Evolutionary conservation across 768 basidiomycete species (phyloP), one percentile per base, ranked within the genome.

Genomic region (Auriculariales sp.): DNA sequence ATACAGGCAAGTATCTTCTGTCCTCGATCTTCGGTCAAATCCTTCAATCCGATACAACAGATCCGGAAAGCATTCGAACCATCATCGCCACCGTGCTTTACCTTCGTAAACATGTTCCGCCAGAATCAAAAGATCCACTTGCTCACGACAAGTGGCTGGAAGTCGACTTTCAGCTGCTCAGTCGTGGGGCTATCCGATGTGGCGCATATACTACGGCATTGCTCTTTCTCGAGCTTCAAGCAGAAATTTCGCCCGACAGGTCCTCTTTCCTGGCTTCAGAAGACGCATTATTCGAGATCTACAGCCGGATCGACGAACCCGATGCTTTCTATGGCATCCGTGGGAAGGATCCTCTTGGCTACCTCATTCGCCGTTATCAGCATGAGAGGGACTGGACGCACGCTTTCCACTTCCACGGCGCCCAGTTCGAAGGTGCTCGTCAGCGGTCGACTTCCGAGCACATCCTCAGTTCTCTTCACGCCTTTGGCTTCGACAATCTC

Each of bases 271-370:
- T 57, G 2, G 53, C 54, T 9, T 66, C 71, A 1, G 86, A 90
- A 55, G 69, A 83, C 51, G 71, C 93, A 24, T 67, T 98, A 19
- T 97, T 91, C 66, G 83, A 84, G 46, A 90, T 98, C 46, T 99
- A 98, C 59, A 79, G 81, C 49, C 84, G 91, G 57, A 91, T 99
- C 52, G 93, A 95, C 58, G 95, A 99, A 61, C 93, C 93, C 0
- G 95, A 99, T 57, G 92, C 95, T 1, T 99, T 99, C 62, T 99
- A 99, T 63, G 91, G 91, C 4, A 91, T 98, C 52, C 73, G 81
- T 53, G 79, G 83, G 5, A 64, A 72, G 28, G 79, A 98, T 59
- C 73, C 87, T n/a, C 74, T 78, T 24, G 73, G 76, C 36, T 85
- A 92, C 50, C 72, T 99, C 30, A 71, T 92, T 47, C 83, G 79